Evolutionary conservation across 305 asterid genomes (phyloP), one percentile per base, ranked within the genome.

Genomic region (Withania somnifera): DNA sequence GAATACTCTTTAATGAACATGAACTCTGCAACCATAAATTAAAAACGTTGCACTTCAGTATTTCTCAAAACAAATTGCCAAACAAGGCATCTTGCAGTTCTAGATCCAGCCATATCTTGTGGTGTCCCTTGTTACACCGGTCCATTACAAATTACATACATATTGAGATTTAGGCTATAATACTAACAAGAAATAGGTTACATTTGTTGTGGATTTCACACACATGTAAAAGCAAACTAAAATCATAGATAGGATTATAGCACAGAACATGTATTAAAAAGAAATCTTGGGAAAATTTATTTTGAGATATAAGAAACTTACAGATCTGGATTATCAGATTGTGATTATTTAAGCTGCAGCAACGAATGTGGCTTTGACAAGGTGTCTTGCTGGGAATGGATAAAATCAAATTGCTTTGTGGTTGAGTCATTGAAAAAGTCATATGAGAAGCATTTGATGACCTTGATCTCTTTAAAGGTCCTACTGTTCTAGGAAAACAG

Each of bases 401-500:
- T 61, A 85, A 60, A 10, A 73, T 76, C 69, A 57, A 56, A 78
- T 84, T 81, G 64, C 79, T 82, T 67, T 79, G 73, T 34, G 51
- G 83, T 20, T 86, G 71, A 19, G 75, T 71, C n/a, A 67, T 75
- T 0, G 77, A 36, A 84, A 75, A 67, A 19, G 78, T 42, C 63
- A 1, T 6, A 84, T 84, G 61, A 77, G 83, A 38, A 8, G 84
- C 60, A 76, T 75, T 84, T 6, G 79, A 77, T 19, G 68, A 76
- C 64, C 56, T 81, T 11, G 71, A 47, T 30, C 81, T 83, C 54
- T 67, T 84, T 50, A 60, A 82, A 81, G 66, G 54, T 63, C 79
- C 79, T n/a, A 83, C 78, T 40, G 87, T 80, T 67, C 84, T 84
- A 11, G 88, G 84, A 69, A 84, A 86, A 84, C 89, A 90, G 84